phyloP scores from a whole-genome alignment of 139 green algal species.

The Tetradesmus obliquus region DNA sequence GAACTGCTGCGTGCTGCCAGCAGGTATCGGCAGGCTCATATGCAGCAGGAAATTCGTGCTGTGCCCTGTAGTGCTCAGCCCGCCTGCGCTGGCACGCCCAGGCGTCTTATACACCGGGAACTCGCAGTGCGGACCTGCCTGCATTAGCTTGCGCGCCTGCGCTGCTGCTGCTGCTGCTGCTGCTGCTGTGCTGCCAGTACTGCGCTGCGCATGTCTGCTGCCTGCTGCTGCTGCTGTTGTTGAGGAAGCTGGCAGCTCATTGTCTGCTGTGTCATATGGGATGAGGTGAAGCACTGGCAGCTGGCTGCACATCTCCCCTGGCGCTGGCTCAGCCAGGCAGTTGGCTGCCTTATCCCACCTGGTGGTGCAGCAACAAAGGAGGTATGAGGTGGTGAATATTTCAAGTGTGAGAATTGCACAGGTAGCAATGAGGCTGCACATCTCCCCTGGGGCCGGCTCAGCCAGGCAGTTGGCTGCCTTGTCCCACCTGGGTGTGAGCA shows the following conservation, averaged over 20 bases:
- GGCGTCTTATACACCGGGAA: slow-evolving; percentile 87
- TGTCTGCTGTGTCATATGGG: slow-evolving; percentile 22
- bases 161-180: not conserved
- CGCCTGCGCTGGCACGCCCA: slow-evolving; percentile 57
- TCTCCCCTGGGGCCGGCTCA: slow-evolving; percentile 41
- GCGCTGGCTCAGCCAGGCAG: slow-evolving; percentile 16
- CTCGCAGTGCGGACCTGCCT: slow-evolving; percentile 53
- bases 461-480: not conserved
- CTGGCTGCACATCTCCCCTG: slow-evolving; percentile 52
- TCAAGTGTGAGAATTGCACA: too few species aligned
- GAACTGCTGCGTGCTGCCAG: slow-evolving; percentile 54
- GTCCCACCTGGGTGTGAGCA: slow-evolving; percentile 24
- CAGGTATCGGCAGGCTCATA: slow-evolving; percentile 68
- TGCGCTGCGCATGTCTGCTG: not conserved
- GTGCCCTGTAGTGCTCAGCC: slow-evolving; percentile 79
- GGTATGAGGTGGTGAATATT: too few species aligned
- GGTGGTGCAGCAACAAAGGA: not conserved
- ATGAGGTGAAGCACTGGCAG: slow-evolving; percentile 56
- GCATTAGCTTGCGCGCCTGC: not conserved
- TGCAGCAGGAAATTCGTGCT: slow-evolving; percentile 84
- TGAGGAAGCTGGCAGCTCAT: not conserved
- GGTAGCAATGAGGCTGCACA: slow-evolving; percentile 37
- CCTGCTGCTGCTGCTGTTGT: not conserved
- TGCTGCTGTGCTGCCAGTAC: slow-evolving; percentile 20
- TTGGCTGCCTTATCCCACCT: slow-evolving; percentile 31